These are phyloP conservation scores for Nicotiana obtusifolia DNA, from an alignment of 257 asterid species.

Conservation along the genomic window DNA sequence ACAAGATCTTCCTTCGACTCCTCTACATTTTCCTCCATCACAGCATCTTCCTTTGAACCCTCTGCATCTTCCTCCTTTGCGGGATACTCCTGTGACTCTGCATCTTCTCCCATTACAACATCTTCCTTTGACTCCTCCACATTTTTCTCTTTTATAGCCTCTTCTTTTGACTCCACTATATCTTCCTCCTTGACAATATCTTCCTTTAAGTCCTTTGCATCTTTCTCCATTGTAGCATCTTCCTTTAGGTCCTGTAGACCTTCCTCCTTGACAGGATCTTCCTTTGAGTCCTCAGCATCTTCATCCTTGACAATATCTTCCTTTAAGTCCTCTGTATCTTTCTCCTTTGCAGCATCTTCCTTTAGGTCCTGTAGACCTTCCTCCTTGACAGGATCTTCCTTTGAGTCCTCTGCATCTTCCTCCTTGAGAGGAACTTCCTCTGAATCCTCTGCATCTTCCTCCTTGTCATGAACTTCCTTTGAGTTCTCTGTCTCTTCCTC, in stretches of 20 bases:
- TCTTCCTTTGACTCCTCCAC: not conserved
- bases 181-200: not conserved
- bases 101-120: not conserved
- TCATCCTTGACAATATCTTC: not conserved
- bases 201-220: not conserved
- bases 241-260: not conserved
- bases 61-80: not conserved
- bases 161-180: conserved; percentile 4
- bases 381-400: not conserved
- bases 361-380: not conserved
- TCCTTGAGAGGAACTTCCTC: not conserved
- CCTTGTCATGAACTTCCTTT: not conserved
- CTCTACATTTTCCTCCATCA: not conserved
- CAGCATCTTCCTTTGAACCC: not conserved
- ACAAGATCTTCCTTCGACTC: conserved; percentile 1
- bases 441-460: not conserved
- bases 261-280: not conserved
- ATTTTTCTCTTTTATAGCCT: not conserved
- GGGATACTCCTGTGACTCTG: not conserved
- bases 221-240: not conserved
- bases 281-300: not conserved
- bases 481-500: not conserved
- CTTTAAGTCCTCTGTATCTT: not conserved
- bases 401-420: not conserved
- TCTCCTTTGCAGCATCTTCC: not conserved